These are phyloP conservation scores for Paramecium caudatum DNA, from an alignment of 73 alveolate species.

Conservation along the genomic window DNA sequence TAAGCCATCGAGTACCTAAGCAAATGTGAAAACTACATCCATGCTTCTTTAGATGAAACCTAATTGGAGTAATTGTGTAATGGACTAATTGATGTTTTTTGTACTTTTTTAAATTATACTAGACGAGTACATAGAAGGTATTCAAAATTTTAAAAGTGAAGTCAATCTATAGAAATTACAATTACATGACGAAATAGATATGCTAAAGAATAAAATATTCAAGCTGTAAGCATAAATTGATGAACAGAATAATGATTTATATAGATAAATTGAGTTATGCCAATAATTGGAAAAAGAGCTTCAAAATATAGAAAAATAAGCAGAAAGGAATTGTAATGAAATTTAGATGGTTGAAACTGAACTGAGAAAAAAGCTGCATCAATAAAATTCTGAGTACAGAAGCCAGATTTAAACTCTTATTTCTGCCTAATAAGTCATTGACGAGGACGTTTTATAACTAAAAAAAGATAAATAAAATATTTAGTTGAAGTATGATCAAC, in stretches of 20 bases:
- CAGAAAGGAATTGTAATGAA: background rate
- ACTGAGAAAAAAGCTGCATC: slow-evolving; percentile 11
- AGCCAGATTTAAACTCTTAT: background rate
- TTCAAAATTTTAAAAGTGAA: slow-evolving; percentile 9
- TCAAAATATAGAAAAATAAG: background rate
- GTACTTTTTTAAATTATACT: background rate
- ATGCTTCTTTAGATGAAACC: background rate
- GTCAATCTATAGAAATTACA: too few relatives aligned
- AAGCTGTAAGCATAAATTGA: background rate
- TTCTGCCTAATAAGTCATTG: background rate
- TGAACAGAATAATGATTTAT: background rate
- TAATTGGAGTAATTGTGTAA: slow-evolving; percentile 1
- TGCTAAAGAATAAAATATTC: background rate
- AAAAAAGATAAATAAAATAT: background rate
- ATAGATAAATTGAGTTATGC: background rate
- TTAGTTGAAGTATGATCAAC: background rate
- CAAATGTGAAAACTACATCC: background rate
- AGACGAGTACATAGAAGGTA: background rate
- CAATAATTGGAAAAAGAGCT: background rate
- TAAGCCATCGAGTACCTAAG: background rate
- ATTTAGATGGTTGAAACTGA: background rate
- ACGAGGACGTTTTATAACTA: background rate
- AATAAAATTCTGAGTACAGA: background rate
- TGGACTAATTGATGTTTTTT: slow-evolving; percentile 10
- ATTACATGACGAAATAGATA: background rate